Conservation (phyloP, 805 yeast genomes). For the Starmerella davenportii region DNA sequence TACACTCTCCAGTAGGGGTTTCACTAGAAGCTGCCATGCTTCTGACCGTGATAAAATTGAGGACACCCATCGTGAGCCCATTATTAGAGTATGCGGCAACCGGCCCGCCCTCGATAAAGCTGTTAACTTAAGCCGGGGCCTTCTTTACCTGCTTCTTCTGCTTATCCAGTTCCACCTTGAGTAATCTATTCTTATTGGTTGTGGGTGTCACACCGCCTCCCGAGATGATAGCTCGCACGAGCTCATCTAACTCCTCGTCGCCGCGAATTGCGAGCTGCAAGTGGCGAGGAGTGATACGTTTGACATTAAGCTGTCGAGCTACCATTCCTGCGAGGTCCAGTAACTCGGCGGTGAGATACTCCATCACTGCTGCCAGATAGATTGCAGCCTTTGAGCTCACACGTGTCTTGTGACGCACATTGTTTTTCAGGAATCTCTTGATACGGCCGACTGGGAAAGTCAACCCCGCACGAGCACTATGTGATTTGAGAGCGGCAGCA, state of each 20-base stretch:
- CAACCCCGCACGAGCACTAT: conserved; percentile 52
- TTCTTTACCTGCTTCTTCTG: conserved; percentile 24
- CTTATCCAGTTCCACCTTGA: conserved; percentile 30
- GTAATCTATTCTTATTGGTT: conserved; percentile 83
- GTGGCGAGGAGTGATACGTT: conserved; percentile 98
- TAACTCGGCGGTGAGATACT: conserved; percentile 94
- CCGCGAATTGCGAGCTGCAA: conserved; percentile 96
- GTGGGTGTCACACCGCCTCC: conserved; percentile 99
- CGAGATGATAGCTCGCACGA: conserved; percentile 85
- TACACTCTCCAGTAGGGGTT: no score
- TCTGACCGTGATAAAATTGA: no score
- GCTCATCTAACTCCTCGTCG: conserved; percentile 94
- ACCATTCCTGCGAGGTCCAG: conserved; percentile 98
- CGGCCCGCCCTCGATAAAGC: no score
- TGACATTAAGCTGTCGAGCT: conserved; percentile 97
- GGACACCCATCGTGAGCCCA: no score
- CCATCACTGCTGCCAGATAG: conserved; percentile 89
- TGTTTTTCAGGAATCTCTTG: conserved; percentile 87
- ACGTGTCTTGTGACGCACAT: conserved; percentile 69
- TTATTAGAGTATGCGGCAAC: no score
- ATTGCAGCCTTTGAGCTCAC: conserved; percentile 98
- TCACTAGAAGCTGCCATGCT: no score
- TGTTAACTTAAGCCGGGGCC: conserved; percentile 2
- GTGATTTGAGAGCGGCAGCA: conserved; percentile 14
- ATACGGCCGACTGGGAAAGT: conserved; percentile 99